These are phyloP conservation scores for sweet orange (Citrus sinensis) DNA, from an alignment of 345 rosid genomes.

Conservation along the genomic window DVS_A1.0 CM039164.1:28659001-28659500, in stretches of 20 bases:
- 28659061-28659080: neutral
- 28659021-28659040: constrained; percentile 2
- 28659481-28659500: neutral
- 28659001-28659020: constrained; percentile 10
- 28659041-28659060: neutral
- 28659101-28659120: neutral
- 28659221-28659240: neutral
- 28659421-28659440: too few relatives aligned
- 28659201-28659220: constrained; percentile 9
- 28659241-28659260: constrained; percentile 19
- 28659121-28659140: neutral
- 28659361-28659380: constrained; percentile 24
- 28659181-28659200: neutral
- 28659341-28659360: constrained; percentile 27
- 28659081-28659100: constrained; percentile 2
- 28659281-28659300: constrained; percentile 2
- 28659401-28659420: too few relatives aligned
- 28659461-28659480: constrained; percentile 5
- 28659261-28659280: constrained; percentile 15
- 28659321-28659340: constrained; percentile 26
- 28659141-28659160: constrained; percentile 14
- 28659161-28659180: neutral
- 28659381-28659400: neutral
- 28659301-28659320: constrained; percentile 26
- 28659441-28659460: constrained; percentile 15